Base-by-base conservation (phyloP, 768 basidiomycete species). In the Lepiota venenata region DNA sequence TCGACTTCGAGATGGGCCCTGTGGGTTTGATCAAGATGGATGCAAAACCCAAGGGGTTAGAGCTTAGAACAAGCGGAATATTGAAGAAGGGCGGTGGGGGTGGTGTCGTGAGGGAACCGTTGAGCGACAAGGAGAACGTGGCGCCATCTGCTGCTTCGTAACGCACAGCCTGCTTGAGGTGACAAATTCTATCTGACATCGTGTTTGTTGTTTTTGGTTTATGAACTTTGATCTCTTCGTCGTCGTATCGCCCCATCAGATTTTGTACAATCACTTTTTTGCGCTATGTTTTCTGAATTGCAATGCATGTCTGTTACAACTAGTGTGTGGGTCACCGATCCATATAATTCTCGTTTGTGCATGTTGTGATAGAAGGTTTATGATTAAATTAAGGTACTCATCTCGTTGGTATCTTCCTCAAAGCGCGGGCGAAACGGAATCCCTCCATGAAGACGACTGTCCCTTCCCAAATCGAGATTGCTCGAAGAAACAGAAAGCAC, bases 61-160 rank as follows among this genome's bases (percentile, higher is more conserved):
- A 18, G 40, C 56, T 25, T 60, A 52, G 39, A 60, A 65, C 51
- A 29, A 55, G 38, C 45, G 57, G 22, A 51, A 58, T 16, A 60
- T 55, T 49, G 50, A 60, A 61, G 44, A 48, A 41, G 20, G 60
- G 57, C 43, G 64, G 64, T 44, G 62, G 55, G 4, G 58, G 47
- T 15, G 53, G 51, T 58, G 58, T 51, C 44, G 63, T 64, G 18
- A 68, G 75, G 52, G 78, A 71, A 29, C 68, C 80, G 45, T 68
- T 81, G 46, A 69, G 70, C 27, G 74, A 71, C 56, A 83, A 82
- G 69, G 81, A 82, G 66, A 83, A 84, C 64, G 60, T 77, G 59
- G 56, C 66, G 16, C 66, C 67, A 9, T 32, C 52, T 3, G 40
- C 51, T 36, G 29, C 48, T 20, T 38, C 20, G 20, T 56, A 41